phyloP scores from a whole-genome alignment of 2,329 filamentous ascomycete genomes.

The Fonsecaea monophora region DNA sequence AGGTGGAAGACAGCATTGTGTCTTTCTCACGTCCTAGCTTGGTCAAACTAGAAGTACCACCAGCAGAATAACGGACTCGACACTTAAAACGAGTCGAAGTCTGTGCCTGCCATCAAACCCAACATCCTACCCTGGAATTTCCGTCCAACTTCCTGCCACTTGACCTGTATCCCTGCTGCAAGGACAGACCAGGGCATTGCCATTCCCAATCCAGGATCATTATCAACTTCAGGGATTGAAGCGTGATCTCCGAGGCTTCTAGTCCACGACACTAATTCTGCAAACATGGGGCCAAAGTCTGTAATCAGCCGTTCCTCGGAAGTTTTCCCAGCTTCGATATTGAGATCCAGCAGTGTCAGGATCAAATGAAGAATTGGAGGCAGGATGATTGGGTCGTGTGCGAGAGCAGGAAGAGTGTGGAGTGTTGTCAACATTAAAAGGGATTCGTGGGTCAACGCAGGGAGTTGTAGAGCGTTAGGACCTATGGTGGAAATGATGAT shows the following conservation, averaged over 20 bases:
- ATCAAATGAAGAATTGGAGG: constrained; percentile 80
- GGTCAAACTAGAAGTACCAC: background rate
- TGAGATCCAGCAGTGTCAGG: constrained; percentile 81
- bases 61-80: background rate
- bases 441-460: constrained; percentile 81
- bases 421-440: constrained; percentile 82
- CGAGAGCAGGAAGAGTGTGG: constrained; percentile 57
- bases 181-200: constrained; percentile 61
- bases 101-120: constrained; percentile 38
- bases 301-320: constrained; percentile 74
- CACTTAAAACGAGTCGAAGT: constrained; percentile 33
- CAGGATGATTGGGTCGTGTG: constrained; percentile 70
- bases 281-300: constrained; percentile 74
- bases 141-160: constrained; percentile 68
- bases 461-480: constrained; percentile 75
- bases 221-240: constrained; percentile 52
- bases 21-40: background rate
- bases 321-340: constrained; percentile 56
- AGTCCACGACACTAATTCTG: constrained; percentile 90
- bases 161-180: constrained; percentile 81
- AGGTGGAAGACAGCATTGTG: background rate
- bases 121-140: constrained; percentile 41
- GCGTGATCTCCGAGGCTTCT: constrained; percentile 72
- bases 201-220: constrained; percentile 66
- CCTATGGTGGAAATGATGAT: constrained; percentile 84